These are phyloP conservation scores for Zygosaccharomyces sapae DNA, from an alignment of 1,139 yeast genomes.

Conservation along the genomic window DNA sequence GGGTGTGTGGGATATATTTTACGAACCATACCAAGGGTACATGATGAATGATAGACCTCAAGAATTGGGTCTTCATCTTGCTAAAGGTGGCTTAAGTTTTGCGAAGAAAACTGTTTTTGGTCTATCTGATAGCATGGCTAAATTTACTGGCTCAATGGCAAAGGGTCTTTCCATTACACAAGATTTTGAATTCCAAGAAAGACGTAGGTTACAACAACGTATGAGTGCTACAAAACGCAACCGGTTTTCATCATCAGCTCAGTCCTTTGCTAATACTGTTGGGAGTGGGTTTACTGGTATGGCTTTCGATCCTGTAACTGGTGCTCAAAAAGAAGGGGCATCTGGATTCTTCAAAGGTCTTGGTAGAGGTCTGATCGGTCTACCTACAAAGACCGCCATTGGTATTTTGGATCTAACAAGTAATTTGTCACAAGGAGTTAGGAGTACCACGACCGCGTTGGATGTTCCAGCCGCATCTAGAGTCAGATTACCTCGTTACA, in stretches of 20 bases:
- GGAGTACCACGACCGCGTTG: slow-evolving; percentile 87
- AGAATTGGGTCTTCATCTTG: slow-evolving; percentile 90
- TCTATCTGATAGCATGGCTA: slow-evolving; percentile 86
- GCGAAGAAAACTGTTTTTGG: slow-evolving; percentile 94
- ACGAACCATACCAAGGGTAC: slow-evolving; percentile 96
- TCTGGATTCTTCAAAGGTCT: slow-evolving; percentile 88
- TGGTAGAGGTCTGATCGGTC: slow-evolving; percentile 90
- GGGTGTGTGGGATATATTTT: slow-evolving; percentile 93
- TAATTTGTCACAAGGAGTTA: slow-evolving; percentile 88
- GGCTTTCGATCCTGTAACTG: slow-evolving; percentile 87
- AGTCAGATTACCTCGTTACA: slow-evolving; percentile 75
- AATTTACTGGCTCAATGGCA: slow-evolving; percentile 89
- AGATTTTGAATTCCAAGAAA: slow-evolving; percentile 80
- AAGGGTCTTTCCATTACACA: slow-evolving; percentile 89
- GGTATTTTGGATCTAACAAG: slow-evolving; percentile 92
- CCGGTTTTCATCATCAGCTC: slow-evolving; percentile 83
- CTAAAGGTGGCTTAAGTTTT: slow-evolving; percentile 93
- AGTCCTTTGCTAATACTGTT: slow-evolving; percentile 80
- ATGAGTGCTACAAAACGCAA: slow-evolving; percentile 87
- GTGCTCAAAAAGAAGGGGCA: slow-evolving; percentile 81
- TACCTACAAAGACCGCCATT: slow-evolving; percentile 95
- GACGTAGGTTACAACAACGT: slow-evolving; percentile 66
- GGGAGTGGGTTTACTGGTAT: slow-evolving; percentile 87
- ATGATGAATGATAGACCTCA: slow-evolving; percentile 92
- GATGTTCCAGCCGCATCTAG: slow-evolving; percentile 76